phyloP scores from a whole-genome alignment of 176 grass and related monocot genomes.

The Musa itinerans region DNA sequence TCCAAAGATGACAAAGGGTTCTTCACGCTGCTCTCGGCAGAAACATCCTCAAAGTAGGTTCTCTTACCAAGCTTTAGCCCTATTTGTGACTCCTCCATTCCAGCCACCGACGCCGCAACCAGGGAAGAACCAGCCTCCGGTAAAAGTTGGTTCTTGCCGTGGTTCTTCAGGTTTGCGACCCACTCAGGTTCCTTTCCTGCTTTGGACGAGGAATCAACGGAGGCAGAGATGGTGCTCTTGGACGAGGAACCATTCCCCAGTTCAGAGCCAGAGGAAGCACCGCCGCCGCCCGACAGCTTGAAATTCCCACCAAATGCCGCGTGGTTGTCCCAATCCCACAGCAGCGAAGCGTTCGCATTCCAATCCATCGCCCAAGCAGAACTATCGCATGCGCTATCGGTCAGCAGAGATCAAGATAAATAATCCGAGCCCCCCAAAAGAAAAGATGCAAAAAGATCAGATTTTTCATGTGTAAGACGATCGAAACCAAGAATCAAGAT shows the following conservation, averaged over 20 bases:
- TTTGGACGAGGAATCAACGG: constrained; percentile 24
- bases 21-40: not conserved
- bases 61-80: constrained; percentile 21
- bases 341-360: constrained; percentile 39
- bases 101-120: not conserved
- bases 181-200: not conserved
- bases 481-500: not conserved
- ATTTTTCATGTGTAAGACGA: not conserved
- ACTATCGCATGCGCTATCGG: not conserved
- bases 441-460: not conserved
- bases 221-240: constrained; percentile 17
- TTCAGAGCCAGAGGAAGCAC: constrained; percentile 17
- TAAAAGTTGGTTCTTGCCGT: not conserved
- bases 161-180: not conserved
- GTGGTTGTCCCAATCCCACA: constrained; percentile 83
- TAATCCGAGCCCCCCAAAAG: no score
- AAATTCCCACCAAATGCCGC: not conserved
- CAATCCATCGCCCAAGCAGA: constrained; percentile 33
- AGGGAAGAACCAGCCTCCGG: not conserved
- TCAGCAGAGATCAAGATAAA: not conserved
- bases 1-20: not conserved
- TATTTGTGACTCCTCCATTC: not conserved
- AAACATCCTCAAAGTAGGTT: constrained; percentile 24
- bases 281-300: not conserved
- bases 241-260: constrained; percentile 6